Conservation (phyloP, 768 basidiomycete species). For the Mrakia hoshinonis region DNA sequence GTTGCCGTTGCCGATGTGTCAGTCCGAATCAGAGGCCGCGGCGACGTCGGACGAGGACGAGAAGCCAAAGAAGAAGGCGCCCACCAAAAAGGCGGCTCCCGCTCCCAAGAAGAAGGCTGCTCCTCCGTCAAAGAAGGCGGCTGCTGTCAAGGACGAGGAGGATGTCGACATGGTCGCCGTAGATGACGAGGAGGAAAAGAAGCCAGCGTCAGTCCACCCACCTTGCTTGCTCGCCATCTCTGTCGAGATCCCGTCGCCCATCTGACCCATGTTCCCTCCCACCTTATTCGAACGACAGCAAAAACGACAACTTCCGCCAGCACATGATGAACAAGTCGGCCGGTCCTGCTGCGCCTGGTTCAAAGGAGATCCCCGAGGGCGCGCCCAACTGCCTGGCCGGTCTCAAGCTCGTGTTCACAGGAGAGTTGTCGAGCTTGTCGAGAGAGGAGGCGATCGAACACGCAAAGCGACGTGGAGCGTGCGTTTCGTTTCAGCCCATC, state of each 20-base stretch:
- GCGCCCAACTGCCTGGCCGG: constrained; percentile 67
- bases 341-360: constrained; percentile 43
- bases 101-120: constrained; percentile 33
- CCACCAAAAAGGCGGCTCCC: constrained; percentile 15
- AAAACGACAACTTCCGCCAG: constrained; percentile 24
- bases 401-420: constrained; percentile 88
- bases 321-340: constrained; percentile 12
- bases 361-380: constrained; percentile 65
- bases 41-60: constrained; percentile 30
- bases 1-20: not conserved
- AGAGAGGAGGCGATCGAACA: constrained; percentile 78
- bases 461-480: constrained; percentile 91
- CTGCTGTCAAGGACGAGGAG: constrained; percentile 1
- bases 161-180: constrained; percentile 5
- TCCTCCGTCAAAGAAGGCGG: constrained; percentile 8
- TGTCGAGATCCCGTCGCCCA: constrained; percentile 24
- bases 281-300: constrained; percentile 45
- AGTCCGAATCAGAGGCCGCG: constrained; percentile 28
- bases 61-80: constrained; percentile 22
- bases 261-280: not conserved
- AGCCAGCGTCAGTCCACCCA: constrained; percentile 26
- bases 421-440: constrained; percentile 75
- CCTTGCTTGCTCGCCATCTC: constrained; percentile 30
- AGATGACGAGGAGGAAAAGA: constrained; percentile 8
- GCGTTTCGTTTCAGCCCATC: constrained; percentile 36